phyloP scores from a whole-genome alignment of 140 eudicot species.

The Flaveria floridana region DNA sequence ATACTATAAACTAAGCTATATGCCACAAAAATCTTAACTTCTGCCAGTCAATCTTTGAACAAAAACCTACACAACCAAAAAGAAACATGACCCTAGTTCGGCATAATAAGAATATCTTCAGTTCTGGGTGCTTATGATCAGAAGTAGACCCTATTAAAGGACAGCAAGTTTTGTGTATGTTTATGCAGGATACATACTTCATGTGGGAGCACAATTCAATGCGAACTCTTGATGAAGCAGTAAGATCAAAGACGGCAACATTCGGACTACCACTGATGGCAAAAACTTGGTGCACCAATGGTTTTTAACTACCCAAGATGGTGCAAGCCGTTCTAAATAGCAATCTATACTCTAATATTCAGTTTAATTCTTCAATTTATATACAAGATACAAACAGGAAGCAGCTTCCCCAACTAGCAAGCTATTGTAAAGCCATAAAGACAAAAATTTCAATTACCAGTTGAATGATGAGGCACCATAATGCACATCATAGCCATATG shows the following conservation, averaged over 20 bases:
- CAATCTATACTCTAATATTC: neutral
- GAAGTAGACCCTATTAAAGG: neutral
- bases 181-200: neutral
- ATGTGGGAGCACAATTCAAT: neutral
- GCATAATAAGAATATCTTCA: neutral
- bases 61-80: too few relatives aligned
- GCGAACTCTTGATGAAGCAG: neutral
- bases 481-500: too few relatives aligned
- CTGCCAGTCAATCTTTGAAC: too few relatives aligned
- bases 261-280: neutral
- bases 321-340: neutral
- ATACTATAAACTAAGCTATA: too few relatives aligned
- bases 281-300: neutral
- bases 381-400: neutral
- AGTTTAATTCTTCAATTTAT: neutral
- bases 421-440: neutral
- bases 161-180: neutral
- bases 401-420: slow-evolving; percentile 4
- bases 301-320: neutral
- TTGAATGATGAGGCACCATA: neutral
- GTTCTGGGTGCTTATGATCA: neutral
- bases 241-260: neutral
- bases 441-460: neutral
- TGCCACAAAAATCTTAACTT: too few relatives aligned
- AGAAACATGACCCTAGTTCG: too few relatives aligned